Base-by-base conservation (phyloP, 805 yeast genomes). In the Lipomyces spencermartinsiae region DNA sequence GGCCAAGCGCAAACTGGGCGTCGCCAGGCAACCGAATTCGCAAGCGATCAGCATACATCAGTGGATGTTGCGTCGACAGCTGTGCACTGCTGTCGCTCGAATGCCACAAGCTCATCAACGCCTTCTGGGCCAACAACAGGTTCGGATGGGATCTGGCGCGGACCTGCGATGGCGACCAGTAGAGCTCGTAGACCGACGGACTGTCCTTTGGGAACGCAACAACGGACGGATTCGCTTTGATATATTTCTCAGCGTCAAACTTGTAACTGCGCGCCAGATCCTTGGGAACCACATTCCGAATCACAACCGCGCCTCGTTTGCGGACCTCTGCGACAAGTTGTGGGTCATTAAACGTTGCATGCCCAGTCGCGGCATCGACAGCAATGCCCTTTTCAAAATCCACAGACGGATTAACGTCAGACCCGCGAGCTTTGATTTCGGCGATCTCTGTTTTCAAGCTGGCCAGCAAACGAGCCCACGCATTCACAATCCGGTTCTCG, bases 41-140 rank as follows among this genome's bases (percentile, higher is more conserved):
- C 46, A 82, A 73, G 25, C 84, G 73, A 71, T 83, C 85, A n/a
- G 83, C 83, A 69, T 83, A 83, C 14, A 78, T 75, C 22, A 82
- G 73, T 51, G 79, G 78, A 10, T 77, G 74, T 12, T 74, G 75
- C 58, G 78, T 71, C 54, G 80, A 79, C 19, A 81, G 69, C 25
- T 70, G 71, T 14, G 75, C 67, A 14, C 73, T 73, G 1, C 75
- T 72, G 29, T 78, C 74, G 14, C 75, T 70, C n/a, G 75, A 71
- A 61, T 76, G 75, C 78, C 80, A 80, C 60, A 77, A 67, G 7
- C 71, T 64, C 61, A 73, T 73, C 69, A 78, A 66, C n/a, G 73
- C 69, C n/a, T 66, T 68, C 74, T 77, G 75, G 6, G 78, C 73
- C 64, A 73, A 69, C 19, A 75, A 66, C 29, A 80, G 67, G 29